phyloP scores from a whole-genome alignment of 2,329 filamentous ascomycete species.

The Boeremia exigua region DNA sequence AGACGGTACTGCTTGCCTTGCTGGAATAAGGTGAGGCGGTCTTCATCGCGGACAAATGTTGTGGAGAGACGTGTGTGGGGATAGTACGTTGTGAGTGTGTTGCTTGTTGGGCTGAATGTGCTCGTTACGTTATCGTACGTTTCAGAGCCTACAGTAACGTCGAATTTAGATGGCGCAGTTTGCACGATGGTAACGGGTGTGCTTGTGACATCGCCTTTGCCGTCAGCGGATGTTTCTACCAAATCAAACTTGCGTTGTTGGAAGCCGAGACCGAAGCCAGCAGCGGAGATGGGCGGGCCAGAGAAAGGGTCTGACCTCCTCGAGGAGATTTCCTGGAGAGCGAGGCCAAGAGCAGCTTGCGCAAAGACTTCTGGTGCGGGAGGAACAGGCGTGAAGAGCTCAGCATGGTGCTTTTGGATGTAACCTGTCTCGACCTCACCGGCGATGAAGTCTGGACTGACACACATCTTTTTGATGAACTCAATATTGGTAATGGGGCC shows the following conservation, averaged over 20 bases:
- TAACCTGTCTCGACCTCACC: constrained; percentile 96
- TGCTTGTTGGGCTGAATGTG: constrained; percentile 51
- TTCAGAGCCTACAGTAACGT: constrained; percentile 53
- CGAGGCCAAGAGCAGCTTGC: constrained; percentile 82
- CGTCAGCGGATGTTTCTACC: constrained; percentile 54
- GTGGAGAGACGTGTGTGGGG: constrained; percentile 79
- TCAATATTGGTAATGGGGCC: constrained; percentile 95
- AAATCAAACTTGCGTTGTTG: constrained; percentile 69
- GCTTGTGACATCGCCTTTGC: constrained; percentile 45
- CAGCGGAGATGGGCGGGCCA: constrained; percentile 38
- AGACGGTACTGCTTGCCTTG: constrained; percentile 65
- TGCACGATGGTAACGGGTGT: constrained; percentile 60
- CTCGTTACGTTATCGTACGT: constrained; percentile 55
- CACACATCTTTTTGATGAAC: constrained; percentile 88
- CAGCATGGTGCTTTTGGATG: constrained; percentile 83
- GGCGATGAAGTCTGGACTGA: constrained; percentile 78
- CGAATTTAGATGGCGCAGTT: constrained; percentile 57
- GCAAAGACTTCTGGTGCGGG: constrained; percentile 77
- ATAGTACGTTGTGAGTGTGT: constrained; percentile 75
- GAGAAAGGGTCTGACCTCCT: constrained; percentile 51
- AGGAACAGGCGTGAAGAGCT: constrained; percentile 72
- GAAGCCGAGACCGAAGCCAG: constrained; percentile 66
- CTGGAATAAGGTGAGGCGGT: constrained; percentile 79
- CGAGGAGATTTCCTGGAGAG: constrained; percentile 54
- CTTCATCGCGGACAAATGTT: constrained; percentile 71